These are phyloP conservation scores for Chalaropsis thielavioides DNA, from an alignment of 2,329 filamentous ascomycete species.

Conservation along the genomic window DNA sequence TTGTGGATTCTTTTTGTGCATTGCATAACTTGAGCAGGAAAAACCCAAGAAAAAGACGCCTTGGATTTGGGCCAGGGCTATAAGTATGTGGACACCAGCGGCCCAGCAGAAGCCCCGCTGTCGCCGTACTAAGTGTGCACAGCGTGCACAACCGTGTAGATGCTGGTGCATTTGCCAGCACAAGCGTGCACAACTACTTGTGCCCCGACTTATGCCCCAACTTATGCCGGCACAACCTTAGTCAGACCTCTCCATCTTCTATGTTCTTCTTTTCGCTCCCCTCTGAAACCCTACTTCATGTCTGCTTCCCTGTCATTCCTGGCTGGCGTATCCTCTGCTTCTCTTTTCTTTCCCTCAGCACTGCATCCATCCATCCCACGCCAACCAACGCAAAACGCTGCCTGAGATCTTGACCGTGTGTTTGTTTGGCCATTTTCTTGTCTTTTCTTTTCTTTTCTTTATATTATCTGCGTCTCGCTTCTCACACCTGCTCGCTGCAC, in stretches of 20 bases:
- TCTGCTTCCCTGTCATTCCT: constrained; percentile 1
- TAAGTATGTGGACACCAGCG: not conserved
- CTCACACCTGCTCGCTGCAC: not conserved
- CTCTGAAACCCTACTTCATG: not conserved
- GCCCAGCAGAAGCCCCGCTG: no score
- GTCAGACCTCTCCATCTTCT: not conserved
- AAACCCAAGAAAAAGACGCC: not conserved
- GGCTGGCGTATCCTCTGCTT: not conserved
- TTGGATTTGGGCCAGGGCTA: not conserved
- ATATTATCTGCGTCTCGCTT: constrained; percentile 1
- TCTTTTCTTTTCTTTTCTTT: not conserved
- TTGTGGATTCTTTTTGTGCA: not conserved
- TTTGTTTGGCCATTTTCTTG: not conserved
- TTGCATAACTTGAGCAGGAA: not conserved
- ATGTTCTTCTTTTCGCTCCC: not conserved
- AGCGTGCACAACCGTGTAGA: no score
- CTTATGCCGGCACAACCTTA: not conserved
- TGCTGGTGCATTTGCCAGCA: no score
- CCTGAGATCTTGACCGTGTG: not conserved
- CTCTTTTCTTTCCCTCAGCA: not conserved
- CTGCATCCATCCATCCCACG: not conserved
- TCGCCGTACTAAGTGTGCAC: no score
- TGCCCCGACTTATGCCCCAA: no score
- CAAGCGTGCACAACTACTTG: not conserved
- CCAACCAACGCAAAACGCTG: not conserved